Evolutionary conservation across 148 eudicot genomes (phyloP), one percentile per base, ranked within the genome.

Genomic region (Pharnaceum exiguum): DNA sequence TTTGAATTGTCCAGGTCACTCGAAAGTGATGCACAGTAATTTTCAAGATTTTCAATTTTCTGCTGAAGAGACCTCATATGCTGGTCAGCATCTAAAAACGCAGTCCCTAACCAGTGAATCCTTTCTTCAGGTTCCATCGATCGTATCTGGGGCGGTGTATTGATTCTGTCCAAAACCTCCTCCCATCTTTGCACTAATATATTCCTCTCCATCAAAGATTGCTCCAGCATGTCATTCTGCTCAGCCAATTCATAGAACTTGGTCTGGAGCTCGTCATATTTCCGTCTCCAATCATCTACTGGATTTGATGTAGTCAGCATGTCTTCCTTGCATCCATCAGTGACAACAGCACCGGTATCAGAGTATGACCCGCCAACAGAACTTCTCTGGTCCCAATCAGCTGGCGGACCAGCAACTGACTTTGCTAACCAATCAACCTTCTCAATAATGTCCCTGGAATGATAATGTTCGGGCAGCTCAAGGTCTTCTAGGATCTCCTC

Each of bases 211-310:
- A 86, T 78, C 46, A 94, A 68, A 12, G 95, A 94, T 57, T 94
- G 95, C 70, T 94, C 99, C 72, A 94, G 84, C 89, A 94, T 86
- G 51, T 89, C 99, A 77, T 94, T 94, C 59, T 94, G 99, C 71
- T 94, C 96, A 62, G 96, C 99, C 75, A 94, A 72, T 37, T 76
- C 89, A 77, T 81, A 86, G 57, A 82, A 94, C 65, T 77, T 94
- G 37, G 74, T 71, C 71, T 89, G 96, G 64, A 94, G 72, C 69
- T 94, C 95, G 60, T 89, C 95, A 66, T 74, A 83, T 70, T 83
- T 77, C 55, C 67, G 76, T 72, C 78, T 77, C 54, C 78, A 59
- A 65, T 94, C 96, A 66, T 89, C 95, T 54, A 57, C 71, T 9
- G 71, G 62, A 65, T 68, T 73, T 44, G 75, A 36, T 46, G 51